These are phyloP conservation scores for Exophiala lecanii-corni DNA, from an alignment of 2,329 filamentous ascomycete species.

Conservation along the genomic window DNA sequence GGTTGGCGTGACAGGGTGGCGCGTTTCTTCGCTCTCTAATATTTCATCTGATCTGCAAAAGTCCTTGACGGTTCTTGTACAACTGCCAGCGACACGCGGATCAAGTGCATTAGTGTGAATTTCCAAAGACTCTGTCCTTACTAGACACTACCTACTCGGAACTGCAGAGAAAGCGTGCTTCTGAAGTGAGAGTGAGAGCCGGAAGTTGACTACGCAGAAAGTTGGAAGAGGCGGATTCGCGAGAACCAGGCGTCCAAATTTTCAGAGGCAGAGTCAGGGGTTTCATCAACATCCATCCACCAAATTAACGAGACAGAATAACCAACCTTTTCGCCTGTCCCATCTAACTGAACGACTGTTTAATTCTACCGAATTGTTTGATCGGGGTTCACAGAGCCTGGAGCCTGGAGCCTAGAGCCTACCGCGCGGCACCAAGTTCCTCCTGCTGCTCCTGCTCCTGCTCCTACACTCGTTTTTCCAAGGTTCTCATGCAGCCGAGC, in stretches of 20 bases:
- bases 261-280: neutral
- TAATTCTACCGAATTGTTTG: slow-evolving; percentile 5
- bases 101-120: slow-evolving; percentile 17
- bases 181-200: slow-evolving; percentile 5
- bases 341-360: slow-evolving; percentile 12
- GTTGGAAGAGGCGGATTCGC: slow-evolving; percentile 1
- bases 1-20: slow-evolving; percentile 25
- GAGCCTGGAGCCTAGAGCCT: neutral
- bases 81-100: slow-evolving; percentile 15
- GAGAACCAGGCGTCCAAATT: neutral
- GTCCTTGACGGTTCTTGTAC: slow-evolving; percentile 14
- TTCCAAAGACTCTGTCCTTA: slow-evolving; percentile 17
- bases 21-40: slow-evolving; percentile 23
- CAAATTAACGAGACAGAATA: neutral
- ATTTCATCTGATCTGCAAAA: slow-evolving; percentile 15
- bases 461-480: slow-evolving; percentile 7
- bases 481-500: slow-evolving; percentile 17
- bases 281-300: neutral
- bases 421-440: too few relatives aligned
- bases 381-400: too few relatives aligned
- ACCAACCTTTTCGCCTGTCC: slow-evolving; percentile 5
- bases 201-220: too few relatives aligned
- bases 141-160: slow-evolving; percentile 10
- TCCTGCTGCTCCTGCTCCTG: slow-evolving; percentile 6
- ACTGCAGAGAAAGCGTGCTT: too few relatives aligned